Base-by-base conservation (phyloP, 2,329 filamentous ascomycete species). In the Didymella sp. region DNA sequence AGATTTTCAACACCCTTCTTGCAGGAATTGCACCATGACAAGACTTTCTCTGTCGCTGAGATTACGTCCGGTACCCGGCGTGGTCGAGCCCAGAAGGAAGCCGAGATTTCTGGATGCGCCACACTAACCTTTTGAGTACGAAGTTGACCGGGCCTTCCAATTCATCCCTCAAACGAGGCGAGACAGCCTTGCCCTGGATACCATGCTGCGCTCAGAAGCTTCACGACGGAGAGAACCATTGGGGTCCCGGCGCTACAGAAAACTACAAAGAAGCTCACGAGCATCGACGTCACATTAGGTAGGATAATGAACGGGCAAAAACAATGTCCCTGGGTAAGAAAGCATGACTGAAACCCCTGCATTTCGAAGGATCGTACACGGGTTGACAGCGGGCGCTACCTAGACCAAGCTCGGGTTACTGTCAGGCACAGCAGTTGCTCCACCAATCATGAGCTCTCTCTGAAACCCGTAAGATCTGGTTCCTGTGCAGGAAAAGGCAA, bases 261-360 rank as follows among this genome's bases (percentile, higher is more conserved):
- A 4, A 24, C 12, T 40, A 7, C 13, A 15, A n/a, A 6, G 7
- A 24, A 13, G 38, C 8, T 33, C 41, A 40, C 12, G 17, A 13
- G 40, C 21, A 40, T 6, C 6, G n/a, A 19, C 4, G 28, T 37
- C 38, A 41, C 21, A 25, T 19, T 22, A 24, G 12, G 38, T 41
- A 41, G 38, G 38, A 12, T 25, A 41, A 25, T n/a, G 38, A 41
- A 24, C 5, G 43, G 13, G 11, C 48, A 19, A 47, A 33, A 24
- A 47, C 30, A 33, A 33, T 24, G 42, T 15, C 13, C 41, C 33
- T n/a, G 13, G 24, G 12, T 21, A 33, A 40, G 7, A 25, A 22
- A 42, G 48, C 31, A 56, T 54, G 33, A 45, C 51, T 46, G 52
- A 57, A 53, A 50, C 61, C 63, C 67, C 62, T 69, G 63, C 56